Evolutionary conservation across 2,329 filamentous ascomycete species (phyloP).

Genomic region (Chrysosporium keratinophilum): DNA sequence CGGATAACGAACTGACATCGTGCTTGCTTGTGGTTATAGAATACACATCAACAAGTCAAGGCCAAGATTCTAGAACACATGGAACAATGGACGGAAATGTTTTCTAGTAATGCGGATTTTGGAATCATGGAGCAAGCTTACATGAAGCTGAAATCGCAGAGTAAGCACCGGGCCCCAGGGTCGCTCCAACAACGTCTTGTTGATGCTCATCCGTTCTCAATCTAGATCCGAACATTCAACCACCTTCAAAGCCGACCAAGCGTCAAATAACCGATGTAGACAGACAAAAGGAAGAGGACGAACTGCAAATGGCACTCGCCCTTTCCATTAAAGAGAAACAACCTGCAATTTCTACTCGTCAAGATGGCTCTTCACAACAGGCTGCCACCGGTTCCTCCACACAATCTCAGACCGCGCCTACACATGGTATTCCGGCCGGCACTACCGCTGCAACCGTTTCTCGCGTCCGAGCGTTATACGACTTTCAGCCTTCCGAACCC

Average conservation of each 20-base stretch:
- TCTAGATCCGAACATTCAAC: constrained; percentile 74
- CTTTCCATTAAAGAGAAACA: constrained; percentile 82
- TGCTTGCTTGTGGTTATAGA: constrained; percentile 35
- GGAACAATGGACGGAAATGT: constrained; percentile 95
- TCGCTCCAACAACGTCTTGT: background rate
- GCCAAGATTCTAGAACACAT: constrained; percentile 94
- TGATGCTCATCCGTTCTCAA: background rate
- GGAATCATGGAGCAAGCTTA: constrained; percentile 98
- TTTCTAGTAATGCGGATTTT: constrained; percentile 74
- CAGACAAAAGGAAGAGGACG: constrained; percentile 90
- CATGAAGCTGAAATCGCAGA: constrained; percentile 66
- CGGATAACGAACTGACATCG: background rate
- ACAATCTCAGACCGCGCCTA: constrained; percentile 29
- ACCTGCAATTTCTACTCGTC: constrained; percentile 28
- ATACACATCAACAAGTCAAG: constrained; percentile 93
- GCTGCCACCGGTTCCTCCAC: constrained; percentile 28
- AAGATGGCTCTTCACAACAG: constrained; percentile 25
- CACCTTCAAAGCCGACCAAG: constrained; percentile 89
- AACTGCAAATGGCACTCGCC: constrained; percentile 89
- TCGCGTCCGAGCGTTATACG: constrained; percentile 81
- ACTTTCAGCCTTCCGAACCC: constrained; percentile 87
- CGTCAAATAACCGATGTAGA: constrained; percentile 81
- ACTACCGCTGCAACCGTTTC: constrained; percentile 95
- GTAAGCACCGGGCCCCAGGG: constrained; percentile 31
- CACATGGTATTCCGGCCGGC: constrained; percentile 56